Evolutionary conservation across 495 filamentous ascomycete species (phyloP).

Genomic region (Cairneyella variabilis): DNA sequence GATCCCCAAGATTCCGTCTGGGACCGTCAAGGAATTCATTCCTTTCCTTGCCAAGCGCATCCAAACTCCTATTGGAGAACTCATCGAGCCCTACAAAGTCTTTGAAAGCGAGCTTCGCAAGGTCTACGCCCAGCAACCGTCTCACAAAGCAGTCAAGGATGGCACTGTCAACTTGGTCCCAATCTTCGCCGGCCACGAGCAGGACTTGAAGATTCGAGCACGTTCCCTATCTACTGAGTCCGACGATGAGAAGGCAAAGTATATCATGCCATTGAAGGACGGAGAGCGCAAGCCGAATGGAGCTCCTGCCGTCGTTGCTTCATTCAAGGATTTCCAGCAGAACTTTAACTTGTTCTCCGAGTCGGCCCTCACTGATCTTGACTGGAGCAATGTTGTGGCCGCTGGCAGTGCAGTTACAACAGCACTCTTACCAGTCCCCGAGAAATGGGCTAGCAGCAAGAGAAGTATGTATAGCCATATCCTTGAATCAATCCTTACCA

Average conservation of each 20-base stretch:
- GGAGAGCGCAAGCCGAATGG: conserved; percentile 54
- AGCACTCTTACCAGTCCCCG: conserved; percentile 66
- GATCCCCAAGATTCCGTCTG: conserved; percentile 3
- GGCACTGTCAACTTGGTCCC: conserved; percentile 65
- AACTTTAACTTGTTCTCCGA: conserved; percentile 82
- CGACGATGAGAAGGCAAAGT: conserved; percentile 55
- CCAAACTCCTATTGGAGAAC: conserved; percentile 46
- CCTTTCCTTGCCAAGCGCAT: conserved; percentile 44
- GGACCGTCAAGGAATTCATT: conserved; percentile 34
- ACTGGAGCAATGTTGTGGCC: conserved; percentile 58
- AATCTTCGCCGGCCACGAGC: conserved; percentile 57
- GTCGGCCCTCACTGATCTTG: conserved; percentile 52
- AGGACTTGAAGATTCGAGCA: conserved; percentile 55
- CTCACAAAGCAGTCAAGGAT: conserved; percentile 53
- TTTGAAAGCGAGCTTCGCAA: conserved; percentile 67
- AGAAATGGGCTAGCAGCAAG: conserved; percentile 59
- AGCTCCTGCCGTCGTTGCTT: conserved; percentile 59
- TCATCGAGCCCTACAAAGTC: conserved; percentile 64
- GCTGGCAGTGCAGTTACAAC: conserved; percentile 76
- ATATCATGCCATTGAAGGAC: conserved; percentile 63
- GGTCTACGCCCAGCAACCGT: conserved; percentile 66
- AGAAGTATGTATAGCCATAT: conserved; percentile 55
- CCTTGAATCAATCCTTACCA: too few species aligned
- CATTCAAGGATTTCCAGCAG: conserved; percentile 63
- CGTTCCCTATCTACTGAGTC: conserved; percentile 57